phyloP scores from a whole-genome alignment of 1,139 yeast species.

The Citeromyces hawaiiensis region DNA sequence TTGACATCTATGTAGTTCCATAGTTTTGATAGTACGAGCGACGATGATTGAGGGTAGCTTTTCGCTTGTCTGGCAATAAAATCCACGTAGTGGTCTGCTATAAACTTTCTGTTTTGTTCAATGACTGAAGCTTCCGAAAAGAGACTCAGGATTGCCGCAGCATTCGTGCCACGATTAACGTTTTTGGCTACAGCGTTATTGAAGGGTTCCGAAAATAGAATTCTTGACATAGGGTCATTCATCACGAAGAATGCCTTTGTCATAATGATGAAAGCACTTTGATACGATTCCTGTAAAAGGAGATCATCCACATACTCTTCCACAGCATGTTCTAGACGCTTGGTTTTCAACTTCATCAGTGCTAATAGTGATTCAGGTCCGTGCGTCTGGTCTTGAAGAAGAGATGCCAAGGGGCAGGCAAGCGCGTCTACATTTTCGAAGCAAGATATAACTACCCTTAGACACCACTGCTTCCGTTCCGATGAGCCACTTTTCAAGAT shows the following conservation, averaged over 20 bases:
- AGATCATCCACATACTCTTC: slow-evolving; percentile 1
- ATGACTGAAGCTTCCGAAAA: slow-evolving; percentile 15
- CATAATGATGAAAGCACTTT: background rate
- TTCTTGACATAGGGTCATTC: background rate
- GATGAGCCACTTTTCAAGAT: background rate
- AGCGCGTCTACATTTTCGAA: background rate
- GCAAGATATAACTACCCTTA: background rate
- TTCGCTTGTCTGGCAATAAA: background rate
- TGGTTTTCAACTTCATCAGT: background rate
- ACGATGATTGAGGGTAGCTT: slow-evolving; percentile 6
- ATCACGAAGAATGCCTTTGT: background rate
- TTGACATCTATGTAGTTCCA: slow-evolving; percentile 26
- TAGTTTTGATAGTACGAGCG: slow-evolving; percentile 25
- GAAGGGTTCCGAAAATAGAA: background rate
- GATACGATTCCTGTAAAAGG: slow-evolving; percentile 1
- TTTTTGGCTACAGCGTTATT: background rate
- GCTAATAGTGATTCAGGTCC: background rate
- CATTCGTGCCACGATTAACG: background rate
- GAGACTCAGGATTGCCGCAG: slow-evolving; percentile 8
- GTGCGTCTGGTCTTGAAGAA: background rate
- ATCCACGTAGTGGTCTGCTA: slow-evolving; percentile 11
- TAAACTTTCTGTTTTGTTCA: slow-evolving; percentile 11
- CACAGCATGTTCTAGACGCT: background rate
- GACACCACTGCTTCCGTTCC: background rate
- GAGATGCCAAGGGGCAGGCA: background rate